phyloP scores from a whole-genome alignment of 139 green algal genomes.

The Eudorina sp. region DNA sequence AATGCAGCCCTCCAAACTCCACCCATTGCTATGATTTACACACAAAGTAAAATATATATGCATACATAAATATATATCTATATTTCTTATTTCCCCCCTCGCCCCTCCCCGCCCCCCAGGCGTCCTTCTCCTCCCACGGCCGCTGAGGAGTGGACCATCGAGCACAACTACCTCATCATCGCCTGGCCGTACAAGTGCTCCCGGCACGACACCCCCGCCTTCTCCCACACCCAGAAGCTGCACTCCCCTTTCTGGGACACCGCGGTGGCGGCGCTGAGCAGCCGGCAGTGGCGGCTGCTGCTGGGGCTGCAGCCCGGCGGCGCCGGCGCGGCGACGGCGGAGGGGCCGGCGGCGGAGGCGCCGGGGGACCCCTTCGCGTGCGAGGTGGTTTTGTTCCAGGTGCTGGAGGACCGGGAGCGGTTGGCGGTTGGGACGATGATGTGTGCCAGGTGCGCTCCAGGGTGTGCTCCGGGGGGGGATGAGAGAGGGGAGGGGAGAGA shows the following conservation, averaged over 20 bases:
- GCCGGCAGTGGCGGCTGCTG: constrained; percentile 5
- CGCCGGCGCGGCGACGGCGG: not conserved
- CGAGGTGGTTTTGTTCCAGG: not conserved
- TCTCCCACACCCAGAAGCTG: not conserved
- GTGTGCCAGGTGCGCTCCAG: not conserved
- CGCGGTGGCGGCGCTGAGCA: not conserved
- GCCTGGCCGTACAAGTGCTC: not conserved
- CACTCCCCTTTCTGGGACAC: not conserved
- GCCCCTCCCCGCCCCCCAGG: too few species aligned
- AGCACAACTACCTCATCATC: not conserved
- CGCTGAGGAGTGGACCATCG: not conserved
- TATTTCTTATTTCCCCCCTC: not conserved
- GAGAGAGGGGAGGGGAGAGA: too few species aligned
- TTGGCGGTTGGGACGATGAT: not conserved
- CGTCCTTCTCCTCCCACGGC: not conserved
- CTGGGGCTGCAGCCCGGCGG: not conserved
- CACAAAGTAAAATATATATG: too few species aligned
- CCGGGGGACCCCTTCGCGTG: not conserved
- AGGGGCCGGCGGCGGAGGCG: not conserved
- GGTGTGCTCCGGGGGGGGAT: too few species aligned
- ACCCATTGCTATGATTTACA: too few species aligned
- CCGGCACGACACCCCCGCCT: not conserved
- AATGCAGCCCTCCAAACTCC: too few species aligned
- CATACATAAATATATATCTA: too few species aligned
- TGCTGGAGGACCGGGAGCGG: constrained; percentile 20